These are phyloP conservation scores for Penicillium tannophilum DNA, from an alignment of 495 filamentous ascomycete species.

Conservation along the genomic window DNA sequence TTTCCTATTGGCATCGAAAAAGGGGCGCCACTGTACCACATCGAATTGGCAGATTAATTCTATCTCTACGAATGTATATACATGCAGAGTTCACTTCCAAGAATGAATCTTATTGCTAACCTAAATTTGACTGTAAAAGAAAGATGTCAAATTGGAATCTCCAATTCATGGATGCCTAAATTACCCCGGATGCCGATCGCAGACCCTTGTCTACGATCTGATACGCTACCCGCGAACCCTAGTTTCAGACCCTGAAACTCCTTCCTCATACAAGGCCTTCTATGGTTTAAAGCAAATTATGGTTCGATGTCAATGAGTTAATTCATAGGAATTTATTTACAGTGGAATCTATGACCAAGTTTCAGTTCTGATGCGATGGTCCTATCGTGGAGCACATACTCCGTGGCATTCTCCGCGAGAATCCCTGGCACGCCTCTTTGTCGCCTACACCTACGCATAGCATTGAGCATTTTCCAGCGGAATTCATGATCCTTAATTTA, in stretches of 20 bases:
- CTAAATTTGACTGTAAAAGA: no score
- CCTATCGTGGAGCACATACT: background rate
- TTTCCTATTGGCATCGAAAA: no score
- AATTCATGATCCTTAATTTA: background rate
- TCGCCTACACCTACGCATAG: background rate
- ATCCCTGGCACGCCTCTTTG: background rate
- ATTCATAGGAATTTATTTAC: no score
- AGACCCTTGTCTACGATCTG: background rate
- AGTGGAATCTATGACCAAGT: background rate
- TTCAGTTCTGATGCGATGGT: background rate
- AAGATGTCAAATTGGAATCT: no score
- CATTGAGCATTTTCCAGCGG: background rate
- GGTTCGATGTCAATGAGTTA: no score
- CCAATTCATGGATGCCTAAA: background rate
- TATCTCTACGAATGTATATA: no score
- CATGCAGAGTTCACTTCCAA: no score
- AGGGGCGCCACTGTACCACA: no score
- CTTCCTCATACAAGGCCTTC: background rate
- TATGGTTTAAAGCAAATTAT: background rate
- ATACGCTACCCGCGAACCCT: background rate
- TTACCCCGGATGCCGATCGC: background rate
- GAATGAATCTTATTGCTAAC: no score
- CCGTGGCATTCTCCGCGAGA: conserved; percentile 1
- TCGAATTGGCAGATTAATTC: no score
- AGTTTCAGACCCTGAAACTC: background rate